Evolutionary conservation across 371 early-diverging fungal species (phyloP).

Genomic region (Mucor velutinosus): DNA sequence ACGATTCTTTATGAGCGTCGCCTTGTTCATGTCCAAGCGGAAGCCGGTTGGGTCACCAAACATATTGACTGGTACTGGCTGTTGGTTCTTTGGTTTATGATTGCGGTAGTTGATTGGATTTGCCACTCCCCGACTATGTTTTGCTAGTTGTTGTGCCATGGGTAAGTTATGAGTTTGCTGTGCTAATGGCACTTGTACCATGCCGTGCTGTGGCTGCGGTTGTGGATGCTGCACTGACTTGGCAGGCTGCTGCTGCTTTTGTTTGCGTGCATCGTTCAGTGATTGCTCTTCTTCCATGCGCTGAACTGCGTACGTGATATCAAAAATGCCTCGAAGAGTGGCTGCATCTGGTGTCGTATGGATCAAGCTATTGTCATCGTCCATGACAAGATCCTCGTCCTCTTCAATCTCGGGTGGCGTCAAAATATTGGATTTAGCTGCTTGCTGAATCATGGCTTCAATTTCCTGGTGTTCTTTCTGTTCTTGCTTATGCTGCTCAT

Average conservation of each 20-base stretch:
- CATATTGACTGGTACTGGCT: neutral
- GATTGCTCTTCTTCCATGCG: constrained; percentile 63
- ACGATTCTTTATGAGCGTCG: constrained; percentile 50
- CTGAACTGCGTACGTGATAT: constrained; percentile 64
- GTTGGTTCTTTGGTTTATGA: neutral
- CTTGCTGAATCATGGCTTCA: constrained; percentile 1
- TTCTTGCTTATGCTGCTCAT: neutral
- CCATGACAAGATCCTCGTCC: constrained; percentile 3
- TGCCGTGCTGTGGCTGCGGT: neutral
- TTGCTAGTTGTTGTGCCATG: constrained; percentile 20
- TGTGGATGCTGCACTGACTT: neutral
- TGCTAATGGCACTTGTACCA: constrained; percentile 11
- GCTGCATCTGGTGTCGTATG: constrained; percentile 53
- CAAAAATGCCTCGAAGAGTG: constrained; percentile 59
- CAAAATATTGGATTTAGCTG: neutral
- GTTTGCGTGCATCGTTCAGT: neutral
- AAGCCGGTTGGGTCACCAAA: constrained; percentile 24
- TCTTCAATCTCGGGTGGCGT: constrained; percentile 15
- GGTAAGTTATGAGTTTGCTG: constrained; percentile 17
- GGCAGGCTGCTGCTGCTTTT: neutral
- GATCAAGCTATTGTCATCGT: constrained; percentile 10
- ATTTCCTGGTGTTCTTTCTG: constrained; percentile 11
- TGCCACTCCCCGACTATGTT: constrained; percentile 19
- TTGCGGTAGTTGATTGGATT: constrained; percentile 6
- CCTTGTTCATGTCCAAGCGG: constrained; percentile 48